These are phyloP conservation scores for Sequoia sempervirens DNA, from an alignment of 75 land plant species.

Conservation along the genomic window DNA sequence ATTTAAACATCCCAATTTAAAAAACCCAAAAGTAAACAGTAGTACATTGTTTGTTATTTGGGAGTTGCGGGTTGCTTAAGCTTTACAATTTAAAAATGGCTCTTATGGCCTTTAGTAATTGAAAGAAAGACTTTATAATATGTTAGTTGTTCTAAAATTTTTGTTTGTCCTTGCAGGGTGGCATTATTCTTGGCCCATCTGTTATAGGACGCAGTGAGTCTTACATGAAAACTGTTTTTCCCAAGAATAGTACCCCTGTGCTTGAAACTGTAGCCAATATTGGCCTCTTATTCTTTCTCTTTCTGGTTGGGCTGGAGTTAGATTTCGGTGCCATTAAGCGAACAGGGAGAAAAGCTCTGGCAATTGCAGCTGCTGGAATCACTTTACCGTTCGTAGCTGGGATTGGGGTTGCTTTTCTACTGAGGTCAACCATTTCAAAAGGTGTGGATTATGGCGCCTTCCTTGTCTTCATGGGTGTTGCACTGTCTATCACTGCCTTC, in stretches of 20 bases:
- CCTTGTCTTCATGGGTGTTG: constrained; percentile 73
- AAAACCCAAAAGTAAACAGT: too few relatives aligned
- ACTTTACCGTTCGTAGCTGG: constrained; percentile 37
- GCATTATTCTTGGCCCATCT: constrained; percentile 64
- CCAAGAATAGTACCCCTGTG: constrained; percentile 48
- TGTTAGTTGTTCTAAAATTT: background rate
- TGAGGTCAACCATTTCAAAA: constrained; percentile 22
- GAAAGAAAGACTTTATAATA: background rate
- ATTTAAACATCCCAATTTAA: too few relatives aligned
- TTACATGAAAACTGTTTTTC: constrained; percentile 45
- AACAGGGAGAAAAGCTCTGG: constrained; percentile 41
- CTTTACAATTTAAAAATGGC: background rate
- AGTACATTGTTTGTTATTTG: too few relatives aligned
- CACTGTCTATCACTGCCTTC: constrained; percentile 72
- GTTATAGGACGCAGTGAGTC: constrained; percentile 43
- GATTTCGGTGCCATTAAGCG: constrained; percentile 50
- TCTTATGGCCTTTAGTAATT: background rate
- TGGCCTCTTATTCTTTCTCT: constrained; percentile 80
- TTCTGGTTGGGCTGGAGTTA: constrained; percentile 78
- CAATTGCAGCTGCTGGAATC: constrained; percentile 38
- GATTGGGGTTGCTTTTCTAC: constrained; percentile 30
- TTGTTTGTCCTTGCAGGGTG: constrained; percentile 33
- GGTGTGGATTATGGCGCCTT: constrained; percentile 28
- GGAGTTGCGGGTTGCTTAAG: too few relatives aligned
- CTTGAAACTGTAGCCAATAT: constrained; percentile 77